Conservation (phyloP, 2,329 filamentous ascomycete genomes). For the Coleophoma eucalyptorum region DNA sequence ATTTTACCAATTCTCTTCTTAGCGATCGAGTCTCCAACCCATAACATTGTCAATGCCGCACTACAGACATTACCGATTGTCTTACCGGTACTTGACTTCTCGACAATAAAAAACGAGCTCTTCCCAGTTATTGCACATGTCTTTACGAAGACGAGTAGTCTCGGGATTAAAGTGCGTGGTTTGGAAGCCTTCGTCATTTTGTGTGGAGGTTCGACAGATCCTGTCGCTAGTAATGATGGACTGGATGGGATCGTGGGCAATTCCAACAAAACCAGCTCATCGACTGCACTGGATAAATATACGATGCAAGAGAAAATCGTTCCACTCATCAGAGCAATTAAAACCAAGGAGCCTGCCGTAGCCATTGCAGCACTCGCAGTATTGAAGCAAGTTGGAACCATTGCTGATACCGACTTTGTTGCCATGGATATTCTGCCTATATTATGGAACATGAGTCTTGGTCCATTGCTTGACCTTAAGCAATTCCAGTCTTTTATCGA, state of each 20-base stretch:
- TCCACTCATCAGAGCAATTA: constrained; percentile 85
- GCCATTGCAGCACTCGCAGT: constrained; percentile 92
- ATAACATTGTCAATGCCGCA: constrained; percentile 82
- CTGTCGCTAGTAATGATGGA: constrained; percentile 58
- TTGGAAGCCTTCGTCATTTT: constrained; percentile 87
- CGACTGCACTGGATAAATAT: constrained; percentile 89
- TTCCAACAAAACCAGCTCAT: constrained; percentile 52
- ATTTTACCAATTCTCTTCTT: constrained; percentile 82
- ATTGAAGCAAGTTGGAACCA: constrained; percentile 74
- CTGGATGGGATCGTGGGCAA: constrained; percentile 65
- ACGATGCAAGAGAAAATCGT: constrained; percentile 98
- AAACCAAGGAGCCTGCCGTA: constrained; percentile 95
- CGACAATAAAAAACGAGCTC: constrained; percentile 92
- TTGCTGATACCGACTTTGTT: constrained; percentile 85
- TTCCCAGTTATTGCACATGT: constrained; percentile 89
- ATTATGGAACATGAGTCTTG: constrained; percentile 87
- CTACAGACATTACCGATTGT: constrained; percentile 74
- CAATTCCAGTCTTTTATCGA: constrained; percentile 91
- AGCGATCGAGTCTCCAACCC: constrained; percentile 84
- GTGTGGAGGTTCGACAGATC: constrained; percentile 68
- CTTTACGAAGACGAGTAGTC: constrained; percentile 88
- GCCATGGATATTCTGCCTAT: constrained; percentile 88
- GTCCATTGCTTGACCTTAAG: constrained; percentile 79
- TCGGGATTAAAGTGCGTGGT: constrained; percentile 91
- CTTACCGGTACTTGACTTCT: constrained; percentile 89